phyloP scores from a whole-genome alignment of 257 asterid species.

The Verbascum thapsus region DNA sequence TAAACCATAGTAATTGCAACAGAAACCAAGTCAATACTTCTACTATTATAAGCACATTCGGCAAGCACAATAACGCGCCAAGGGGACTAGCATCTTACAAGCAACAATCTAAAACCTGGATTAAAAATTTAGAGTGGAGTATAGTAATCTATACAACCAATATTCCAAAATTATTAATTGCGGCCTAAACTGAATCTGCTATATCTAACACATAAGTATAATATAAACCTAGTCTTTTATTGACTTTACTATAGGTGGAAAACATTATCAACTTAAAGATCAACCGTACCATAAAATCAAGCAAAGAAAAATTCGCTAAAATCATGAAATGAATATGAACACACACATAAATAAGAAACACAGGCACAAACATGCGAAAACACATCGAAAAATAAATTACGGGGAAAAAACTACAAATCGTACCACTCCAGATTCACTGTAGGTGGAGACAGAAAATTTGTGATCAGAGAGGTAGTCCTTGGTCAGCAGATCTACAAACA shows the following conservation, averaged over 20 bases:
- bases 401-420: constrained; percentile 19
- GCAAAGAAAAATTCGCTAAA: not conserved
- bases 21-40: too few species aligned
- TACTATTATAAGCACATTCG: too few species aligned
- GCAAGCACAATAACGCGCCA: too few species aligned
- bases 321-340: too few species aligned
- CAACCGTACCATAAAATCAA: not conserved
- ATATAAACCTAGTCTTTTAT: not conserved
- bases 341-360: not conserved
- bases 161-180: too few species aligned
- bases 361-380: not conserved
- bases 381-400: not conserved
- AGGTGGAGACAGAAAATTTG: constrained; percentile 75
- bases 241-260: not conserved
- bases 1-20: too few species aligned
- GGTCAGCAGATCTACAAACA: constrained; percentile 77
- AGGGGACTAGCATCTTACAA: too few species aligned
- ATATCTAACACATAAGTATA: not conserved
- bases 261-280: not conserved
- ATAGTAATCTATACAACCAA: too few species aligned
- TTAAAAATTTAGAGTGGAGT: too few species aligned
- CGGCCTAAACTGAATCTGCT: too few species aligned
- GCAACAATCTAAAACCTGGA: too few species aligned
- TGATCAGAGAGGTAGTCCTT: constrained; percentile 87
- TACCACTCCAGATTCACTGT: constrained; percentile 89